Base-by-base conservation (phyloP, 306 rosid species). In the Quercus robur region DNA sequence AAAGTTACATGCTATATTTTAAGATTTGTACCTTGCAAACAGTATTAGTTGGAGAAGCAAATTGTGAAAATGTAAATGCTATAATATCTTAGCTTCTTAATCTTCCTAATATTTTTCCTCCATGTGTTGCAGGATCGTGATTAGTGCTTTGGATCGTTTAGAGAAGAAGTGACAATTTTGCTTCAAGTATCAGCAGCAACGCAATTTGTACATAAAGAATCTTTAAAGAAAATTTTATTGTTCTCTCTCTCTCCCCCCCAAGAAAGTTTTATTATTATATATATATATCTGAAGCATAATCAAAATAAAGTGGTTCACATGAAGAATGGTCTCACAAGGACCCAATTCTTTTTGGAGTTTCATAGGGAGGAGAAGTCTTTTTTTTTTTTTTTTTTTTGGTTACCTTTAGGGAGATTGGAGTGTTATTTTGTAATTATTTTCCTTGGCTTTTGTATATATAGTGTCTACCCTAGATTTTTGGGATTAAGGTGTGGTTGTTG, bases 61-160 rank as follows among this genome's bases (percentile, higher is more conserved):
- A 12, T 49, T 49, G 17, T 46, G 14, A 49, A 49, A 49, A 49
- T 12, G 54, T 49, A 49, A 46, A 12, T 49, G 54, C 15, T 49
- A 49, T 10, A 49, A 49, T 46, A 3, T 49, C 4, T 12, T 49
- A 49, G 9, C 49, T 26, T 25, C 28, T 44, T 61, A 72, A 18
- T 58, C 74, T 61, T 71, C 4, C 33, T 57, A 4, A n/a, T 57
- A 3, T 52, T 76, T 2, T 2, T 41, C 49, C 11, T 17, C 23
- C 73, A 61, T 52, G 2, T 82, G 21, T 78, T 89, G 73, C 88
- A 94, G 99, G 99, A 83, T 86, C 23, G 84, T 92, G 68, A 86
- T 91, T 67, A 90, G 85, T 76, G 89, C 90, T 74, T 75, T 87
- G 82, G 97, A 94, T 87, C 92, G 92, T 62, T 88, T 90, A 94